Percentiles rank a stretch among this genome's conserved stretches.
Evolutionary conservation across 108 stramenopile genomes (phyloP).

Genomic region (Discostella pseudostelligera): DNA sequence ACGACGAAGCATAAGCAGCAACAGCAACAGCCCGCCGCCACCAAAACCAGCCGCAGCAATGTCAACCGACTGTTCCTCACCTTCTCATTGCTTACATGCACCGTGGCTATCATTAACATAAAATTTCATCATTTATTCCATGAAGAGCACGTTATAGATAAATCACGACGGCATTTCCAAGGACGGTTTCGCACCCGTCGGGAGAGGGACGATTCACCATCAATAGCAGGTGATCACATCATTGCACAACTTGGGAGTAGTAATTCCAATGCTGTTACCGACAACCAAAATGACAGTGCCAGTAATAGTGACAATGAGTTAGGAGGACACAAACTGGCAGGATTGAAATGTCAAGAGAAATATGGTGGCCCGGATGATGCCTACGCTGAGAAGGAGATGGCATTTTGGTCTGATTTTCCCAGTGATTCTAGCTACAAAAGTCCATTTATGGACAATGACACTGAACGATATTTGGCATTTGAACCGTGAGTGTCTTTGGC

Average conservation of each 20-base stretch:
- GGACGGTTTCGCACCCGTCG: conserved; percentile 21
- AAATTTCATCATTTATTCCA: conserved; percentile 31
- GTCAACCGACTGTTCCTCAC: conserved; percentile 25
- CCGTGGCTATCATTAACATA: conserved; percentile 33
- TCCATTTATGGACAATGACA: conserved; percentile 55
- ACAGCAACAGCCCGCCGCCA: background rate
- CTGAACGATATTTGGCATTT: conserved; percentile 86
- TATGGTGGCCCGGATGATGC: conserved; percentile 72
- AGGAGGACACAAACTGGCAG: conserved; percentile 53
- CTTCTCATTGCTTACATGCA: conserved; percentile 17
- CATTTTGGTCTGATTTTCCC: conserved; percentile 85
- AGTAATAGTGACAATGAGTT: background rate
- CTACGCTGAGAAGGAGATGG: conserved; percentile 73
- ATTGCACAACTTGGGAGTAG: background rate
- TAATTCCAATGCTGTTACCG: background rate
- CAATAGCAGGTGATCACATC: background rate
- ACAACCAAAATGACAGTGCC: background rate
- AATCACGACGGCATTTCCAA: conserved; percentile 13
- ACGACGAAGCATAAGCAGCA: background rate
- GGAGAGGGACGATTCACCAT: background rate
- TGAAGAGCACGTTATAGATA: conserved; percentile 21
- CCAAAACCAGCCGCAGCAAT: background rate
- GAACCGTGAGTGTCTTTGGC: conserved; percentile 59
- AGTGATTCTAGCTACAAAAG: conserved; percentile 56
- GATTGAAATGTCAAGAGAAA: conserved; percentile 59